Evolutionary conservation across 805 yeast genomes (phyloP), one percentile per base, ranked within the genome.

Genomic region (Candida nanaspora): DNA sequence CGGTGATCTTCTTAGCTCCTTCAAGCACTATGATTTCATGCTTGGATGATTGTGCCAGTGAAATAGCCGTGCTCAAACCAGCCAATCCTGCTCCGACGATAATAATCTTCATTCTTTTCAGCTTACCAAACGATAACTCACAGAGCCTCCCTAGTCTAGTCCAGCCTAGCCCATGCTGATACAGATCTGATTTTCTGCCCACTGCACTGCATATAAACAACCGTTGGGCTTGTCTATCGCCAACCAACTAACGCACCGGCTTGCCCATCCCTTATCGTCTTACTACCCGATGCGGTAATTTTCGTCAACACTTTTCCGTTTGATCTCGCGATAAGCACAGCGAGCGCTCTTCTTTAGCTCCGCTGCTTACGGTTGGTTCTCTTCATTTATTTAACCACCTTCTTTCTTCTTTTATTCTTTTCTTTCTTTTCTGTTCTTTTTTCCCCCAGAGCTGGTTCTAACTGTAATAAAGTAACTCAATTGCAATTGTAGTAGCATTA

Each of bases 41-140:
- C 2, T 58, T 58, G 11, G 10, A 7, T 4, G 55, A 49, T 22
- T 44, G 23, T 4, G 29, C 35, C 30, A 57, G 41, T 2, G 56
- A 50, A 29, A 58, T 57, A 15, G 59, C 56, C 3, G 57, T 54
- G 14, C 59, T 40, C 13, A 58, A 39, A 6, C 63, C 63, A 6
- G 61, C 63, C 22, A 58, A 44, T 4, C 63, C 63, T n/a, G 56
- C 63, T 7, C 62, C 62, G n/a, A 55, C 55, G 10, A 56, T 41
- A 16, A 57, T 44, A 15, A 49, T 41, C 10, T 39, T 35, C 27
- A 49, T 41, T 30, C n/a, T 28, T 8, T 28, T 6, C n/a, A n/a
- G n/a, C n/a, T n/a, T n/a, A n/a, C n/a, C n/a, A n/a, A n/a, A n/a
- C n/a, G n/a, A n/a, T n/a, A n/a, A n/a, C n/a, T n/a, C n/a, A n/a